phyloP scores from a whole-genome alignment of 2,329 filamentous ascomycete species.

The Neonectria neomacrospora region DNA sequence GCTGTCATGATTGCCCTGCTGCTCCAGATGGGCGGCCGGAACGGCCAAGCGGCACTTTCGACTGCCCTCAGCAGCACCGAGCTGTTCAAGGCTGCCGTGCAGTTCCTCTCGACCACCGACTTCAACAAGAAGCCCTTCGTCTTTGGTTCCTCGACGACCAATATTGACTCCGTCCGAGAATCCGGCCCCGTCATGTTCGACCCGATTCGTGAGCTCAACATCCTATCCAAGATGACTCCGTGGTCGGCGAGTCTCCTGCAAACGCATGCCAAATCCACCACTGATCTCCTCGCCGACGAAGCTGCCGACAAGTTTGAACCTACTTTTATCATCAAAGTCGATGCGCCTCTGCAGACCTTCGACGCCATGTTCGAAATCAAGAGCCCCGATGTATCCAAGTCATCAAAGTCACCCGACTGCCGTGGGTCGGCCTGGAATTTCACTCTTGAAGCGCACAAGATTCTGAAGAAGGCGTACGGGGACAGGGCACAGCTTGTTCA shows the following conservation, averaged over 20 bases:
- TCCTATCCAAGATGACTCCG: constrained; percentile 89
- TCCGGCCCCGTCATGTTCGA: constrained; percentile 81
- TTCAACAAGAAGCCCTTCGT: constrained; percentile 73
- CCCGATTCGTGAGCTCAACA: constrained; percentile 76
- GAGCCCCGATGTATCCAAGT: constrained; percentile 44
- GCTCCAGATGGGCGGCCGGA: constrained; percentile 79
- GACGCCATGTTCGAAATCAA: constrained; percentile 59
- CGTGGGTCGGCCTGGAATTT: constrained; percentile 58
- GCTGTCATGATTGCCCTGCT: constrained; percentile 81
- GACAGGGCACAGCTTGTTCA: constrained; percentile 78
- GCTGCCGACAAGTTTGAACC: constrained; percentile 83
- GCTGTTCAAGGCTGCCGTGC: constrained; percentile 93
- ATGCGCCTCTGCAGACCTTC: constrained; percentile 65
- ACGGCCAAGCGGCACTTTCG: constrained; percentile 78
- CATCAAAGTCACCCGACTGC: constrained; percentile 50
- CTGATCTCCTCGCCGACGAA: constrained; percentile 79
- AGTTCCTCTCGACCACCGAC: constrained; percentile 82
- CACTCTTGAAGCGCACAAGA: constrained; percentile 68
- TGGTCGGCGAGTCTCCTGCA: constrained; percentile 84
- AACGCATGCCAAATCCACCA: constrained; percentile 78
- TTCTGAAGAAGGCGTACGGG: constrained; percentile 77
- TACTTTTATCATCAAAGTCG: constrained; percentile 77
- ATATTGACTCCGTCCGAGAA: constrained; percentile 54
- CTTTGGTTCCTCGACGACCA: constrained; percentile 52
- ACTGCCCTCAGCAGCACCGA: constrained; percentile 89